Percentiles rank a stretch among this genome's conserved stretches.
Evolutionary conservation across 176 grass and related monocot species (phyloP).

Genomic region (Oryza glaberrima): DNA sequence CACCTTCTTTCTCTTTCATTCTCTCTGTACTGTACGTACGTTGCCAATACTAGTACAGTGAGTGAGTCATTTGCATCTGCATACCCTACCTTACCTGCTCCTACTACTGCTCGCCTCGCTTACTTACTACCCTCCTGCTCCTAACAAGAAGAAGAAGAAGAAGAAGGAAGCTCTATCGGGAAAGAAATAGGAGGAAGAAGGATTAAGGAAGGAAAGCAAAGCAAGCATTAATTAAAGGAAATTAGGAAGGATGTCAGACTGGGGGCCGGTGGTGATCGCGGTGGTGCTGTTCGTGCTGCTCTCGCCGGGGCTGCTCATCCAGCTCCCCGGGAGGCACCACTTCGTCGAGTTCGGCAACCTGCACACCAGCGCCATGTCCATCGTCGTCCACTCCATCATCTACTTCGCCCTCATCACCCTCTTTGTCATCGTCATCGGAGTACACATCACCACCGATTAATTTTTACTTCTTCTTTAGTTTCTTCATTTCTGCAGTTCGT

Average conservation of each 20-base stretch:
- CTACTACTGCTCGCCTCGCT: no score
- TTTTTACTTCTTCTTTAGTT: neutral
- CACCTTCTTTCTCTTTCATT: neutral
- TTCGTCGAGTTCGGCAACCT: constrained; percentile 54
- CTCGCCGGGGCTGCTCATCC: constrained; percentile 61
- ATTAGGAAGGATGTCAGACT: constrained; percentile 42
- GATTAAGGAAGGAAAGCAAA: no score
- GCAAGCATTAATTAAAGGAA: no score
- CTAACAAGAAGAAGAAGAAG: no score
- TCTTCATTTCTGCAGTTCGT: neutral
- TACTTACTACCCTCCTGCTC: neutral
- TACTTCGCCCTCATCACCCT: constrained; percentile 60
- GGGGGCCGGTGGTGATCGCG: constrained; percentile 59
- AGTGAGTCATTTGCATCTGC: neutral
- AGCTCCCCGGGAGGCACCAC: constrained; percentile 42
- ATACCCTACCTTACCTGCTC: neutral
- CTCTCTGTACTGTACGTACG: neutral
- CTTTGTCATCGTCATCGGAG: constrained; percentile 61
- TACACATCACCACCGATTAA: constrained; percentile 54
- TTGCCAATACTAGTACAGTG: neutral
- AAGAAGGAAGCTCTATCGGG: no score
- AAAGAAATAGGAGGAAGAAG: no score
- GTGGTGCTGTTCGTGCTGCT: constrained; percentile 65
- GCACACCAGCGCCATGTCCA: constrained; percentile 57
- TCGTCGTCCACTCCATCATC: constrained; percentile 58